Evolutionary conservation across 2,329 filamentous ascomycete genomes (phyloP).

Genomic region (Emericellopsis atlantica): DNA sequence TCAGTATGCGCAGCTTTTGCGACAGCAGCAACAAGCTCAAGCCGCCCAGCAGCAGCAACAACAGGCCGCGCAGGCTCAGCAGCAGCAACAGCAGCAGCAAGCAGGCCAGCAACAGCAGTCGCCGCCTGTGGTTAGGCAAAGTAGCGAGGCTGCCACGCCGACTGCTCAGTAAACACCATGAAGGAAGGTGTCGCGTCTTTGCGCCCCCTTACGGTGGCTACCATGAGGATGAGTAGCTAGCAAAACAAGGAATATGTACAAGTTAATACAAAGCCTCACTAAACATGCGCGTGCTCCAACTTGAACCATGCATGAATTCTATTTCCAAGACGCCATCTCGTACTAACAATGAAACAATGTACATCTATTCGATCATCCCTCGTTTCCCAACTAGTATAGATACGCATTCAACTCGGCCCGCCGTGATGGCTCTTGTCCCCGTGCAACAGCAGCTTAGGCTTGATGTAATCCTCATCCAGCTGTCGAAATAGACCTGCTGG

Average conservation of each 20-base stretch:
- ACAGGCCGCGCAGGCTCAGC: constrained; percentile 4
- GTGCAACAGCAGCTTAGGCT: constrained; percentile 79
- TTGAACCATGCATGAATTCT: no score
- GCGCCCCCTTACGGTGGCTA: no score
- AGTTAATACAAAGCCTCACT: no score
- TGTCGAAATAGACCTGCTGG: constrained; percentile 83
- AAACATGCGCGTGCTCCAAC: no score
- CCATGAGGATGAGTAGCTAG: no score
- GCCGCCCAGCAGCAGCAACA: constrained; percentile 18
- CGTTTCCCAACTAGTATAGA: neutral
- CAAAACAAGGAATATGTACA: no score
- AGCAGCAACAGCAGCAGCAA: constrained; percentile 11
- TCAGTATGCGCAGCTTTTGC: constrained; percentile 45
- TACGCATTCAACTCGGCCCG: neutral
- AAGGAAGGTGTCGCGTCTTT: no score
- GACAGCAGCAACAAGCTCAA: constrained; percentile 42
- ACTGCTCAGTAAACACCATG: constrained; percentile 1
- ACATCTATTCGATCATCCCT: no score
- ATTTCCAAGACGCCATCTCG: no score
- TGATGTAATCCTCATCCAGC: constrained; percentile 92
- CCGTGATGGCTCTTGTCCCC: constrained; percentile 27
- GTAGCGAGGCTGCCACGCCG: constrained; percentile 5
- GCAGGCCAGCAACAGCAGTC: constrained; percentile 13
- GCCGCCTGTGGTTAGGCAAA: no score
- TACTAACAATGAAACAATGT: no score